These are phyloP conservation scores for Lipomyces lipofer DNA, from an alignment of 805 yeast species.

Conservation along the genomic window DNA sequence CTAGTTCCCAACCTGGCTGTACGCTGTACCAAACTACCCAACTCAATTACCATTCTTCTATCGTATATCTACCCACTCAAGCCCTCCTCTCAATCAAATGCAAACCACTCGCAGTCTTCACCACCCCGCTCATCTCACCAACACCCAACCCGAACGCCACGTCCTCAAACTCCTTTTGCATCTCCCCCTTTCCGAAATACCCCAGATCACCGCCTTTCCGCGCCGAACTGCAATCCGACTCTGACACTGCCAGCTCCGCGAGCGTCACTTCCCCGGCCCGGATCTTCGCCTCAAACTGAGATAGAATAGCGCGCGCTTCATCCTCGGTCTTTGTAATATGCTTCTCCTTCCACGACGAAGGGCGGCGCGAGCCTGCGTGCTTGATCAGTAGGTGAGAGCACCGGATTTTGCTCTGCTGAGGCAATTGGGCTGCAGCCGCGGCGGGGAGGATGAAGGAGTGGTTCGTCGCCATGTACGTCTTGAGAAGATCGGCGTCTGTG, in stretches of 20 bases:
- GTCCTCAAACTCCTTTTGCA: slow-evolving; percentile 93
- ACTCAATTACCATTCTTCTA: no score
- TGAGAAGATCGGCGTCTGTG: slow-evolving; percentile 61
- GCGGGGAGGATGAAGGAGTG: slow-evolving; percentile 33
- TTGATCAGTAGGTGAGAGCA: slow-evolving; percentile 82
- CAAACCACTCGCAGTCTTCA: slow-evolving; percentile 88
- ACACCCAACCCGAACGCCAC: slow-evolving; percentile 79
- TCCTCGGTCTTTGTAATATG: slow-evolving; percentile 77
- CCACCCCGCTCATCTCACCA: slow-evolving; percentile 79
- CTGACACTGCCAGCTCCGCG: slow-evolving; percentile 72
- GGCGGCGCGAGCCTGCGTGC: slow-evolving; percentile 81
- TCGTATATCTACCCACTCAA: no score
- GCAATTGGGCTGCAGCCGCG: slow-evolving; percentile 36
- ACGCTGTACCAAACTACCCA: no score
- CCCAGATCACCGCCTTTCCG: slow-evolving; percentile 92
- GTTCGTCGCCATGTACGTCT: slow-evolving; percentile 53
- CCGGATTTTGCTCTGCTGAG: slow-evolving; percentile 67
- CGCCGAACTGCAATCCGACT: slow-evolving; percentile 87
- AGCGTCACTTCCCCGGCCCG: slow-evolving; percentile 65
- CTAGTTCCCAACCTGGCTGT: no score
- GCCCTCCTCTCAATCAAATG: slow-evolving; percentile 87
- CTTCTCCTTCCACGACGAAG: slow-evolving; percentile 85
- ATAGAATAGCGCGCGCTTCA: slow-evolving; percentile 67
- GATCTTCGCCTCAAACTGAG: slow-evolving; percentile 57
- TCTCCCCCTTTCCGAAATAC: slow-evolving; percentile 79